These are phyloP conservation scores for Arctostaphylos glauca DNA, from an alignment of 148 eudicot species.

Conservation along the genomic window DNA sequence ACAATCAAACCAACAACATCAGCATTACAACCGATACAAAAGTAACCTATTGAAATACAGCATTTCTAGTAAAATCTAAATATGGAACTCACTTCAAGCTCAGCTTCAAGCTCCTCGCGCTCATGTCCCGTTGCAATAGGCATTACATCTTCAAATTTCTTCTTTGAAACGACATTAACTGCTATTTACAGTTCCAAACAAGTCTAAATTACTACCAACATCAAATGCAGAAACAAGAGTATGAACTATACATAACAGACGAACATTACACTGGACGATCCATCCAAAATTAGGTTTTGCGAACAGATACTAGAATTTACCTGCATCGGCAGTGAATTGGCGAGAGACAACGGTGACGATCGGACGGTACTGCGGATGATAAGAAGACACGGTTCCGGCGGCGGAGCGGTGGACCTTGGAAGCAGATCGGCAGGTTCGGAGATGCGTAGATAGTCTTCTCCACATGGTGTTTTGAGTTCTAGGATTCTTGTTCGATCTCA, in stretches of 20 bases:
- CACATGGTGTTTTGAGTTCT: conserved; percentile 42
- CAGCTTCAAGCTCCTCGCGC: conserved; percentile 62
- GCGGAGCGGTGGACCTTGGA: conserved; percentile 20
- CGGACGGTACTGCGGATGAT: conserved; percentile 21
- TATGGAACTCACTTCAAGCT: conserved; percentile 37
- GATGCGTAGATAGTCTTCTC: conserved; percentile 45
- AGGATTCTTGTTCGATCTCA: conserved; percentile 21
- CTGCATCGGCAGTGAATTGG: conserved; percentile 39
- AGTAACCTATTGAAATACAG: background rate
- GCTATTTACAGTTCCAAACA: background rate
- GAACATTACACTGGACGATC: background rate
- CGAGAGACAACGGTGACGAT: conserved; percentile 34
- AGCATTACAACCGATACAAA: background rate
- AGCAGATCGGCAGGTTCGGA: conserved; percentile 46
- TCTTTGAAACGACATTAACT: conserved; percentile 30
- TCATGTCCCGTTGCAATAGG: conserved; percentile 67
- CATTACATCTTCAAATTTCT: conserved; percentile 52
- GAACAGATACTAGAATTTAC: conserved; percentile 25
- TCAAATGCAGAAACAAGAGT: background rate
- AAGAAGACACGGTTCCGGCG: conserved; percentile 25
- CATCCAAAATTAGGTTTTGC: background rate
- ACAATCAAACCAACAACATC: background rate
- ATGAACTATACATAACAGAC: too few relatives aligned
- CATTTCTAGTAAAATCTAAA: background rate
- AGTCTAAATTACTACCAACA: background rate